Evolutionary conservation across 129 eudicot species (phyloP), one percentile per base, ranked within the genome.

Genomic region (Artemisia tridentata): DNA sequence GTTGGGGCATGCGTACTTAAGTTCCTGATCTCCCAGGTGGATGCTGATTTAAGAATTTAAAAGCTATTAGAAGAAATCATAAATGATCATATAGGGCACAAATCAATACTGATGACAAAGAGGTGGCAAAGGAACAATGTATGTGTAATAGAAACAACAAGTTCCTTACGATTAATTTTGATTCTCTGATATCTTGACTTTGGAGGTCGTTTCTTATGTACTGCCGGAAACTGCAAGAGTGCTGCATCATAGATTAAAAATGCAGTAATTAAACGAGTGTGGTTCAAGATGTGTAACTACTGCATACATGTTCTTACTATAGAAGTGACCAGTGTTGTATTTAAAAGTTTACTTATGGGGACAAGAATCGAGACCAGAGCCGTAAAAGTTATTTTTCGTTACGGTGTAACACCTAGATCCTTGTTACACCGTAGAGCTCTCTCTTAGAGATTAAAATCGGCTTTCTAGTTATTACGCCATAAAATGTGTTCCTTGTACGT

Each of bases 21-120:
- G 84, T 72, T 78, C 75, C 86, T 87, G 15, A 93, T 90, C 79
- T 93, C 99, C 99, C 99, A 93, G 17, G 97, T 85, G 43, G 97
- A 93, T 83, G 99, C 99, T 93, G 56, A 72, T 38, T 38, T 38
- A 38, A 38, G 45, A 38, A 79, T 51, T 46, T 43, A 19, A 72
- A 72, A 27, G 72, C 15, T 58, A n/a, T 50, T 18, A 59, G 60
- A 68, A 31, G 29, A 20, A 47, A 45, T 14, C 43, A 56, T 16
- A 66, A 18, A 56, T 56, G n/a, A 56, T 10, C 45, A 7, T 38
- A 38, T 38, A 7, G 9, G 9, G 43, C 43, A 34, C 38, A 31
- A 31, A 31, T 31, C 7, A 31, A 31, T 31, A 31, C 38, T 31
- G 0, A 4, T 31, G 38, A 31, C 38, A 27, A 63, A 45, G n/a